Evolutionary conservation across 2,329 filamentous ascomycete genomes (phyloP), one percentile per base, ranked within the genome.

Genomic region (Periconia sp.): DNA sequence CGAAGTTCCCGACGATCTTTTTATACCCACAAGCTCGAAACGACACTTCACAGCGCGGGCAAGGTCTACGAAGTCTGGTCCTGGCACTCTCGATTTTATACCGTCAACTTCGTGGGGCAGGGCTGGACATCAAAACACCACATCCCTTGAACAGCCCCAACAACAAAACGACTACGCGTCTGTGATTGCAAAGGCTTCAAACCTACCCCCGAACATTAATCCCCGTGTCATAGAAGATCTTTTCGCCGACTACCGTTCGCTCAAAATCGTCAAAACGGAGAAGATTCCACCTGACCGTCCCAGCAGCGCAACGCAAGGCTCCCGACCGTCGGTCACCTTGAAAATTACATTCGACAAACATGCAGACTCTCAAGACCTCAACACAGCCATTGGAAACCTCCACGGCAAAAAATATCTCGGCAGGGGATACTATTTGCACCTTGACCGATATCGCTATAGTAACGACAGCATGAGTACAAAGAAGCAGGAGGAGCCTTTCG

Each of bases 351-450:
- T 73, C 48, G 68, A 70, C 52, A 68, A 68, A 31, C 62, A 65
- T 23, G 64, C 67, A 2, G 64, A 45, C 10, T 59, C 62, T 35
- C 53, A 61, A 44, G 65, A 70, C 46, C 58, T 72, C 3, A 63
- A 70, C 44, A 63, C 64, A 17, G 70, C 66, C 13, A 68, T 71
- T 62, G 64, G 65, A 43, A 65, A 59, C 46, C 47, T 72, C 46
- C 71, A 64, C 40, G 69, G 71, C 47, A 72, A 71, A 55, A 68
- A 64, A 30, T 72, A 72, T 46, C 49, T 72, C 23, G 67, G 69
- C 1, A 59, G 52, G 37, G 70, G 70, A 33, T 70, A 71, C 44
- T 72, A 71, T 50, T 52, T 72, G 37, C 69, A 72, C 50, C 37
- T 72, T 17, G 70, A 72, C 49, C 61, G 69, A 42, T 72, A 69